phyloP scores from a whole-genome alignment of 2,329 filamentous ascomycete genomes.

The Fusarium scirpi region DNA sequence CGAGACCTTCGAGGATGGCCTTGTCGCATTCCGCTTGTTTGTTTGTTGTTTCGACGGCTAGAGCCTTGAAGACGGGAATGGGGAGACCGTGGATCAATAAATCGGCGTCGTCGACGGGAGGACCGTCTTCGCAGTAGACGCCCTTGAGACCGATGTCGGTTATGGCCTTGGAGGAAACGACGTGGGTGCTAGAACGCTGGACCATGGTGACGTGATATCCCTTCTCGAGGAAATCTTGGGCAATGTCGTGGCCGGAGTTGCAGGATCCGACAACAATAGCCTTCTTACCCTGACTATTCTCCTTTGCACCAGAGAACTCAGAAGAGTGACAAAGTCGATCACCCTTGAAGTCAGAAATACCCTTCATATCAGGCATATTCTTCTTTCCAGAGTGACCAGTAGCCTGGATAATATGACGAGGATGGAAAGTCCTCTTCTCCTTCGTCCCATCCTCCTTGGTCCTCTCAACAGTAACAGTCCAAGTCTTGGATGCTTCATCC shows the following conservation, averaged over 20 bases:
- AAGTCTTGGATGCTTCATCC: slow-evolving; percentile 61
- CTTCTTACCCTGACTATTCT: slow-evolving; percentile 64
- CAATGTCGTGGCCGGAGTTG: slow-evolving; percentile 77
- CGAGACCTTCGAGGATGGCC: slow-evolving; percentile 58
- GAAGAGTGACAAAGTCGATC: slow-evolving; percentile 72
- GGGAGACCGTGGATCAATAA: slow-evolving; percentile 69
- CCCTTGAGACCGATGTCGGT: slow-evolving; percentile 65
- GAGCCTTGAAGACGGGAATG: slow-evolving; percentile 68
- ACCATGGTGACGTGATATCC: slow-evolving; percentile 77
- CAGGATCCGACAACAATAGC: slow-evolving; percentile 75
- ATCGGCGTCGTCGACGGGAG: slow-evolving; percentile 75
- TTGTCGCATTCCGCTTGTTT: slow-evolving; percentile 53
- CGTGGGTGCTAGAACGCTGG: slow-evolving; percentile 74
- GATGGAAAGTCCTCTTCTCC: slow-evolving; percentile 67
- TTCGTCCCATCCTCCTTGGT: slow-evolving; percentile 60
- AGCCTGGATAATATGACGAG: slow-evolving; percentile 73
- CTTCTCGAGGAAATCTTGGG: slow-evolving; percentile 74
- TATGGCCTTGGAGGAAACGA: slow-evolving; percentile 68
- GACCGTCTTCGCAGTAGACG: slow-evolving; percentile 63
- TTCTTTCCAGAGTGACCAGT: slow-evolving; percentile 78
- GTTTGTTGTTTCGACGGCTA: slow-evolving; percentile 61
- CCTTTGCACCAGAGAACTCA: slow-evolving; percentile 65
- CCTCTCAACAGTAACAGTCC: slow-evolving; percentile 68
- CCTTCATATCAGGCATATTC: slow-evolving; percentile 68
- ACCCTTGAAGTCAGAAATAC: slow-evolving; percentile 69